phyloP scores from a whole-genome alignment of 2,329 filamentous ascomycete species.

The Metarhizium brunneum region DNA sequence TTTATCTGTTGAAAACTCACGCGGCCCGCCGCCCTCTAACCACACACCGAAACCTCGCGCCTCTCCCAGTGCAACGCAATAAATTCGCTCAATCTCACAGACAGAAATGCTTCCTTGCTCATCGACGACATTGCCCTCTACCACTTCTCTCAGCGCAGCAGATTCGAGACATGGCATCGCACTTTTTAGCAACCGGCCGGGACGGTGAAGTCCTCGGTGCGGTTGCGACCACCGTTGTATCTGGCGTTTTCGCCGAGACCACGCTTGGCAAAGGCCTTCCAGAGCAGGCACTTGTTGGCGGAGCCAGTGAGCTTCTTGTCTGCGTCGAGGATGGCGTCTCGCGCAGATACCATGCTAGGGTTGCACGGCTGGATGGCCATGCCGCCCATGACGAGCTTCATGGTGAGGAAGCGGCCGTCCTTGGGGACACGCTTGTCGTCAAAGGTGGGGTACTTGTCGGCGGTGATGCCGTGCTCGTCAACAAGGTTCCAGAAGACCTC shows the following conservation, averaged over 20 bases:
- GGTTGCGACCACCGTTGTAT: constrained; percentile 15
- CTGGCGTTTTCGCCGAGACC: constrained; percentile 35
- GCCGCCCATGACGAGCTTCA: constrained; percentile 43
- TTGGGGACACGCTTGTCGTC: constrained; percentile 33
- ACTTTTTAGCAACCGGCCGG: constrained; percentile 15
- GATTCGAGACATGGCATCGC: background rate
- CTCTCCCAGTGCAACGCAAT: too few relatives aligned
- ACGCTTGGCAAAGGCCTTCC: constrained; percentile 47
- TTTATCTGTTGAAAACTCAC: too few relatives aligned
- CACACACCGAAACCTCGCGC: too few relatives aligned
- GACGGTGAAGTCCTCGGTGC: constrained; percentile 22
- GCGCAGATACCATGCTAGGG: constrained; percentile 42
- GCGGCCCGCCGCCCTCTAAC: too few relatives aligned
- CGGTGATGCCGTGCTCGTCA: constrained; percentile 44
- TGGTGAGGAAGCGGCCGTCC: constrained; percentile 40
- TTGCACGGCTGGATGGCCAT: constrained; percentile 48
- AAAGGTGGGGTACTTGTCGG: constrained; percentile 30
- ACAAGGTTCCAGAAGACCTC: constrained; percentile 50
- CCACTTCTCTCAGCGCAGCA: background rate
- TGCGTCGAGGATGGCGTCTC: constrained; percentile 47
- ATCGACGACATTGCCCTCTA: too few relatives aligned
- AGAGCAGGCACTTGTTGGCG: constrained; percentile 40
- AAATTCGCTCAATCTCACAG: too few relatives aligned
- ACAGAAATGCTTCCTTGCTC: too few relatives aligned
- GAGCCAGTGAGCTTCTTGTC: constrained; percentile 42